Evolutionary conservation across 345 rosid genomes (phyloP), one percentile per base, ranked within the genome.

Genomic region (Excoecaria agallocha): DNA sequence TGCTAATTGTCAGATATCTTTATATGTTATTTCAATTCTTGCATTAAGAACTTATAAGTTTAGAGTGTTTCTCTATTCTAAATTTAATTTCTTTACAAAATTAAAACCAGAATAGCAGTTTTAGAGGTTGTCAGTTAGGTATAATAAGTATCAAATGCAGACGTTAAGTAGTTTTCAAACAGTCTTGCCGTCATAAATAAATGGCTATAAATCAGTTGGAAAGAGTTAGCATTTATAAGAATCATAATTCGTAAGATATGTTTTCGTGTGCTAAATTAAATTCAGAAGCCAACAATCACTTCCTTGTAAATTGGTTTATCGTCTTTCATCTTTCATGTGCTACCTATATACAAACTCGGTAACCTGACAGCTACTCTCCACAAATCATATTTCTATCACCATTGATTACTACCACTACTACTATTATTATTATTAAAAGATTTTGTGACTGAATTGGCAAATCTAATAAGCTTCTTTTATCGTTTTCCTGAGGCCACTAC

Each of bases 291-390:
- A n/a, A 10, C 64, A 56, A 43, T 57, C 65, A 49, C 65, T 74
- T 67, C 6, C 15, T 4, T 64, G 68, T n/a, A 15, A 58, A 16
- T 64, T 6, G 51, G 51, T 41, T n/a, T 39, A 43, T 64, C 49
- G 46, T 68, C 59, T 65, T 59, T 70, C 63, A 58, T 8, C 12
- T 22, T 65, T 56, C 79, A 76, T 72, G 86, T 72, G 77, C 76
- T 9, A 50, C 48, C 58, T 12, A 37, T 45, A 38, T 63, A 24
- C 50, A 59, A 8, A 60, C 43, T 41, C 35, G 71, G 75, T 17
- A 63, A 74, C 60, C 55, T 74, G 76, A 79, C 52, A 54, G 10
- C 1, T 35, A 50, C 30, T 3, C 57, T 16, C 54, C 8, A 22
- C 54, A 54, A 61, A 6, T 71, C 39, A n/a, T n/a, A n/a, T n/a